phyloP scores from a whole-genome alignment of 116 monocot species.

The Papilionanthe hybrid region DNA sequence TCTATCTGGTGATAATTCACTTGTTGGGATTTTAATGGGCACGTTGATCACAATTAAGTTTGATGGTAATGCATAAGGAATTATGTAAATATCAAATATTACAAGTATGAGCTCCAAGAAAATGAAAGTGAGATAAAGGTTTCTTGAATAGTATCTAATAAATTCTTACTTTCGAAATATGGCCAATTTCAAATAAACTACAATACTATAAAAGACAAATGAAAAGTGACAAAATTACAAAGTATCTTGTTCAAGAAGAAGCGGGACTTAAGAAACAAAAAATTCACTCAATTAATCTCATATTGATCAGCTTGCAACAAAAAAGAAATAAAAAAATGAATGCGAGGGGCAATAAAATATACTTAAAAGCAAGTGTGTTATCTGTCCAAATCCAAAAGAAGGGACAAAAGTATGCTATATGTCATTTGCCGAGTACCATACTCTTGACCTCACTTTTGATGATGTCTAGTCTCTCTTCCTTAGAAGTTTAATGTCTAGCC shows the following conservation, averaged over 20 bases:
- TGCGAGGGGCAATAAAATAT: not conserved
- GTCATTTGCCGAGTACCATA: too few species aligned
- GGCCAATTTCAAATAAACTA: not conserved
- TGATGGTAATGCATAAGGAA: not conserved
- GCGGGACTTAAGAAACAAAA: constrained; percentile 2
- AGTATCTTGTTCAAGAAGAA: constrained; percentile 9
- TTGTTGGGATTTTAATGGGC: not conserved
- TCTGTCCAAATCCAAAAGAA: not conserved
- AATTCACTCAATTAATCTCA: not conserved
- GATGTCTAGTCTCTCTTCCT: too few species aligned
- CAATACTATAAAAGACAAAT: constrained; percentile 5
- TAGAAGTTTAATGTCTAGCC: too few species aligned
- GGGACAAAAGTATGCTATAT: constrained; percentile 7
- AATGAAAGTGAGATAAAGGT: not conserved
- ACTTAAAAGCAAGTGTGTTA: not conserved
- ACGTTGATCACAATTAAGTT: not conserved
- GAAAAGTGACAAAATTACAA: constrained; percentile 6
- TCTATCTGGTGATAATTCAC: constrained; percentile 4
- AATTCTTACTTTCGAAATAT: not conserved
- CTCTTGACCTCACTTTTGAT: too few species aligned
- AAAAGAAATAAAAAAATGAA: not conserved
- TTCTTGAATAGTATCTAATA: constrained; percentile 9
- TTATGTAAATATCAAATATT: not conserved
- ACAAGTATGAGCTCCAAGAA: not conserved
- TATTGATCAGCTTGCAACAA: not conserved